Conservation (phyloP, 495 filamentous ascomycete genomes). For the Trichocladium uniseriatum region DNA sequence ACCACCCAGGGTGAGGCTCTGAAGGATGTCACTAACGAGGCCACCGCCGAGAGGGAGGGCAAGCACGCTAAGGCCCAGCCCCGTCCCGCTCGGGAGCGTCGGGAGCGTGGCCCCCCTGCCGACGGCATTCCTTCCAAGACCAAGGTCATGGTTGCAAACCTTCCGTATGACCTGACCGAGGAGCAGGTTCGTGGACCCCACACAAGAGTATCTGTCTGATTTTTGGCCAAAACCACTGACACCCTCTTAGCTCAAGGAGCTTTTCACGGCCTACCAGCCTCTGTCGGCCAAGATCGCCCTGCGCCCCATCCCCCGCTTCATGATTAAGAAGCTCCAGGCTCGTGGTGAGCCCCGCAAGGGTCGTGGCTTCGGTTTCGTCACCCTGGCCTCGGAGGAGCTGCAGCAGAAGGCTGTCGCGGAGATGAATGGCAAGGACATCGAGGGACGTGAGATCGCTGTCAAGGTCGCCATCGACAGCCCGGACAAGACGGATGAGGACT, state of each 20-base stretch:
- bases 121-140: slow-evolving; percentile 97
- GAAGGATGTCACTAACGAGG: slow-evolving; percentile 46
- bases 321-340: slow-evolving; percentile 99
- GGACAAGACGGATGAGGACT: slow-evolving; percentile 90
- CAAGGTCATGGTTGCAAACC: slow-evolving; percentile 99
- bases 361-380: slow-evolving; percentile 97
- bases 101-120: slow-evolving; percentile 88
- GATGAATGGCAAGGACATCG: slow-evolving; percentile 98
- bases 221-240: slow-evolving; percentile 38
- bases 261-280: slow-evolving; percentile 83
- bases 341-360: slow-evolving; percentile 98
- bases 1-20: slow-evolving; percentile 40
- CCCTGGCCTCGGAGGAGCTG: slow-evolving; percentile 84
- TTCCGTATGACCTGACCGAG: slow-evolving; percentile 94
- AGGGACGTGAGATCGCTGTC: slow-evolving; percentile 97
- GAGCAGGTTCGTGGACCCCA: slow-evolving; percentile 58
- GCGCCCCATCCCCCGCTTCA: slow-evolving; percentile 96
- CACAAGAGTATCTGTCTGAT: neutral
- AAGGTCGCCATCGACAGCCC: slow-evolving; percentile 99
- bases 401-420: slow-evolving; percentile 94
- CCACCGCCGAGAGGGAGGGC: slow-evolving; percentile 36
- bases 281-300: slow-evolving; percentile 95
- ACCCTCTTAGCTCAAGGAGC: slow-evolving; percentile 73
- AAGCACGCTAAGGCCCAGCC: slow-evolving; percentile 40
- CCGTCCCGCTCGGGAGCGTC: slow-evolving; percentile 49